Conservation (phyloP, 169 alveolate species). For the Eimeria sp. region DNA sequence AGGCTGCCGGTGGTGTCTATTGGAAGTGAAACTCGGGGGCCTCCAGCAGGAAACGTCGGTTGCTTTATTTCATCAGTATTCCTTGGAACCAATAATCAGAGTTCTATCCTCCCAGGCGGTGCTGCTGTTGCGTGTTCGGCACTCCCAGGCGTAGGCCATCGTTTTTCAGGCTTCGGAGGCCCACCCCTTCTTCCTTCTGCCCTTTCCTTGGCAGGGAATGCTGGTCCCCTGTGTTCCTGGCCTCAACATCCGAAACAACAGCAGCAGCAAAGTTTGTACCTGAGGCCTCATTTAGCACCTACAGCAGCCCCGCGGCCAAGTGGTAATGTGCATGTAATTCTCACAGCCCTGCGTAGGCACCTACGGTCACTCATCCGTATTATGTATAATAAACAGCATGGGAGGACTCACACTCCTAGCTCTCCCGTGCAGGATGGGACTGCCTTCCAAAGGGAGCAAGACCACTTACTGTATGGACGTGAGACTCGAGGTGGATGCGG, state of each 20-base stretch:
- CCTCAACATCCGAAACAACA: conserved; percentile 18
- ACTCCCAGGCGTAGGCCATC: conserved; percentile 20
- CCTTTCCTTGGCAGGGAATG: background rate
- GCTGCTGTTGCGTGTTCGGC: conserved; percentile 23
- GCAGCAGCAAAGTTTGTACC: conserved; percentile 2
- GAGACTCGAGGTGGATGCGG: background rate
- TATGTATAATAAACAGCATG: conserved; percentile 10
- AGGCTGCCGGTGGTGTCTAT: conserved; percentile 15
- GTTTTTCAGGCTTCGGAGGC: background rate
- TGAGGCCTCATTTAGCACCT: background rate
- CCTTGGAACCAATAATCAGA: conserved; percentile 24
- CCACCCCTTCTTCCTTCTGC: background rate
- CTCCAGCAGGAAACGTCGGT: conserved; percentile 12
- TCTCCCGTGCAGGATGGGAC: background rate
- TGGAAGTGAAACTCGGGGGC: conserved; percentile 13
- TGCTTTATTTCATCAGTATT: conserved; percentile 3
- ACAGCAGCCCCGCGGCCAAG: background rate
- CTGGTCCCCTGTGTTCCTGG: background rate
- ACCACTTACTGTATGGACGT: background rate
- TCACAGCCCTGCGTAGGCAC: conserved; percentile 38
- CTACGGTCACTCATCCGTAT: conserved; percentile 48
- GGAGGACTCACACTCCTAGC: background rate
- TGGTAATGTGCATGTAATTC: conserved; percentile 6
- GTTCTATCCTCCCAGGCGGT: background rate
- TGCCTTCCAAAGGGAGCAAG: background rate